A percentile compares a stretch with the other conserved stretches of the same genome.
Evolutionary conservation across 306 rosid species (phyloP).

Genomic region (Gillenia trifoliata): DNA sequence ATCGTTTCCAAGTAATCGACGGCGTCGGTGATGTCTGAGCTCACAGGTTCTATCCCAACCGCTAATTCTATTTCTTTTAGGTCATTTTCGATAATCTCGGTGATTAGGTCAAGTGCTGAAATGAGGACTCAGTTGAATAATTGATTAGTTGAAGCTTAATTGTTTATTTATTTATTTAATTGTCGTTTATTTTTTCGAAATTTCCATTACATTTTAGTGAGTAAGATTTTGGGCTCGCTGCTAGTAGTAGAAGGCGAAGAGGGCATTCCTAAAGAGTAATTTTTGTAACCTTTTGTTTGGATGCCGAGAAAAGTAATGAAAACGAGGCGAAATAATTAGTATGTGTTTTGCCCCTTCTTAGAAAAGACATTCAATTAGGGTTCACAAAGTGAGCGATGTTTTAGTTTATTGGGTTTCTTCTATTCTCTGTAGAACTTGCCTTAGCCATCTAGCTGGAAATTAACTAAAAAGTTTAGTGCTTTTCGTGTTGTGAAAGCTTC

Average conservation of each 20-base stretch:
- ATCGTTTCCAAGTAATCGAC: slow-evolving; percentile 24
- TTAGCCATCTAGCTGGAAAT: background rate
- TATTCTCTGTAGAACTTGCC: too few relatives aligned
- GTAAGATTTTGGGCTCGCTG: background rate
- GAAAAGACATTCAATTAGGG: background rate
- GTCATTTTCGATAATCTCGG: background rate
- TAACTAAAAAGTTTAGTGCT: background rate
- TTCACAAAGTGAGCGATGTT: background rate
- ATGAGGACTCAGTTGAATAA: background rate
- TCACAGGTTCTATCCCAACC: slow-evolving; percentile 25
- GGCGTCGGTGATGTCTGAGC: slow-evolving; percentile 56
- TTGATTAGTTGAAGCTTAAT: background rate
- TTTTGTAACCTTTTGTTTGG: background rate
- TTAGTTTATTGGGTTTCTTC: background rate
- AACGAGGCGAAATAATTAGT: background rate
- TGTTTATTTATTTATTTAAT: background rate
- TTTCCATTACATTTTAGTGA: background rate
- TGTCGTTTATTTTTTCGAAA: background rate
- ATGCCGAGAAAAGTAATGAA: background rate
- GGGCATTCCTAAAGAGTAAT: background rate
- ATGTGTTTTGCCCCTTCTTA: background rate
- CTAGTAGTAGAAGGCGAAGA: background rate
- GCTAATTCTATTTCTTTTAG: slow-evolving; percentile 26
- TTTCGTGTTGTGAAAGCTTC: background rate
- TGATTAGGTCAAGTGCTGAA: background rate